These are phyloP conservation scores for Bipolaris sorokiniana DNA, from an alignment of 2,329 filamentous ascomycete species.

Conservation along the genomic window DNA sequence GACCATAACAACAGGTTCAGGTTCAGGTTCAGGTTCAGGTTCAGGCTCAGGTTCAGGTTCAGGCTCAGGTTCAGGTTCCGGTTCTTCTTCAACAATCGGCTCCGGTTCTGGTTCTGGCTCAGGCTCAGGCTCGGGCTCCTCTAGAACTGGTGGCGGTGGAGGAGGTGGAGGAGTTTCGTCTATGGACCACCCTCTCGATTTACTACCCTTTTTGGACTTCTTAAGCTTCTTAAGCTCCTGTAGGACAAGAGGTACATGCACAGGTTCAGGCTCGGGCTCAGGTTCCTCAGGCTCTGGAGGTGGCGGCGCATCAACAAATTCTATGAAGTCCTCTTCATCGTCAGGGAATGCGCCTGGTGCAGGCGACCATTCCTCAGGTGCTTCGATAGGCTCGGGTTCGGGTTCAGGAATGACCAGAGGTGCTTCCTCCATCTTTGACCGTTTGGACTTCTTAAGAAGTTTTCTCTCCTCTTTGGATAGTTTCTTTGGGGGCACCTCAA, in stretches of 20 bases:
- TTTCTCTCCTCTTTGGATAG: slow-evolving; percentile 33
- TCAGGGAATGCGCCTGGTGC: slow-evolving; percentile 56
- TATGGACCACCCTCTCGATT: slow-evolving; percentile 64
- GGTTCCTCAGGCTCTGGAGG: slow-evolving; percentile 24
- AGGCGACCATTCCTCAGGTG: slow-evolving; percentile 45
- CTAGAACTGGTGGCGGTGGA: slow-evolving; percentile 30
- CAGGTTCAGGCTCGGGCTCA: slow-evolving; percentile 37
- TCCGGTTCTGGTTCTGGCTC: slow-evolving; percentile 28
- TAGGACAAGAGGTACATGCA: slow-evolving; percentile 25
- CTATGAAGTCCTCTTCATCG: slow-evolving; percentile 50
- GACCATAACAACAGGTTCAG: slow-evolving; percentile 37
- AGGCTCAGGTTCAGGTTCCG: slow-evolving; percentile 24
- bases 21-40: slow-evolving; percentile 40
- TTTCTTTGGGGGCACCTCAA: slow-evolving; percentile 39
- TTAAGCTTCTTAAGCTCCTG: slow-evolving; percentile 26
- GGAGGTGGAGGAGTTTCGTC: slow-evolving; percentile 42
- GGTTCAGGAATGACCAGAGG: slow-evolving; percentile 39
- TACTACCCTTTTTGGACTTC: slow-evolving; percentile 42
- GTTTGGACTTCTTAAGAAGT: slow-evolving; percentile 36
- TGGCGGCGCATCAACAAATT: slow-evolving; percentile 25
- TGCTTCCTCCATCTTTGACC: slow-evolving; percentile 29
- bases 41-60: slow-evolving; percentile 27
- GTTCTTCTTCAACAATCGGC: slow-evolving; percentile 39
- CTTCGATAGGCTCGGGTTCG: slow-evolving; percentile 42
- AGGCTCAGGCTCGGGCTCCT: slow-evolving; percentile 9